Evolutionary conservation across 2,329 filamentous ascomycete species (phyloP), one percentile per base, ranked within the genome.

Genomic region (Zymoseptoria ardabiliae): DNA sequence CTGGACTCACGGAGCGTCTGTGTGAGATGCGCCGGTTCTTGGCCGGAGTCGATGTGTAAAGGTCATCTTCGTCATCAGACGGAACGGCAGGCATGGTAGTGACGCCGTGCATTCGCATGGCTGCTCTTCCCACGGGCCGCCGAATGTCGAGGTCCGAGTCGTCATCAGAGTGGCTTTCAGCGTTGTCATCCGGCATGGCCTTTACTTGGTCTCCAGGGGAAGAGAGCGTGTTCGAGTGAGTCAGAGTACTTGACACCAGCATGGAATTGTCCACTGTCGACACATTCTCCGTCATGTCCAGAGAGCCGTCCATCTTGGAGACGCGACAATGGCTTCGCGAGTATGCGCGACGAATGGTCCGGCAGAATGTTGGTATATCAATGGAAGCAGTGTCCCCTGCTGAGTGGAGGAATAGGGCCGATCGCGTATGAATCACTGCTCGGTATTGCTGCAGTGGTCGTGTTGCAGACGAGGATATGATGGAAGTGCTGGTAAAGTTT

Each of bases 1-100:
- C 55, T 41, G 55, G 45, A 25, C 57, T 51, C 8, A 63, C 61
- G 8, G 63, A 60, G 53, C 58, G 59, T 49, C 22, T 19, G 20
- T 58, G 53, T 21, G 50, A 50, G 28, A 50, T 50, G 21, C 53
- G 55, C 19, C 28, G 21, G 41, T 54, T 48, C 45, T 58, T 64
- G n/a, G 58, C 35, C 4, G 69, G 69, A 17, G 70, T 72, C 5
- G 67, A 63, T 19, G 65, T 64, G 58, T 72, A 72, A 5, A 72
- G 62, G 20, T 71, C 70, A 8, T 70, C 69, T 3, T 69, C 69
- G 28, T 55, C 56, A 6, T 54, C 49, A 17, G 58, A 30, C 35
- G 49, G n/a, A 41, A 22, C 23, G 7, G 58, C 53, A 4, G 57
- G 48, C 19, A 10, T 50, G n/a, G 53, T 54, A 23, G 52, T 52